Percentiles rank a stretch among this genome's conserved stretches.
Conservation (phyloP, 495 filamentous ascomycete species). For the Neurospora sp. region DNA sequence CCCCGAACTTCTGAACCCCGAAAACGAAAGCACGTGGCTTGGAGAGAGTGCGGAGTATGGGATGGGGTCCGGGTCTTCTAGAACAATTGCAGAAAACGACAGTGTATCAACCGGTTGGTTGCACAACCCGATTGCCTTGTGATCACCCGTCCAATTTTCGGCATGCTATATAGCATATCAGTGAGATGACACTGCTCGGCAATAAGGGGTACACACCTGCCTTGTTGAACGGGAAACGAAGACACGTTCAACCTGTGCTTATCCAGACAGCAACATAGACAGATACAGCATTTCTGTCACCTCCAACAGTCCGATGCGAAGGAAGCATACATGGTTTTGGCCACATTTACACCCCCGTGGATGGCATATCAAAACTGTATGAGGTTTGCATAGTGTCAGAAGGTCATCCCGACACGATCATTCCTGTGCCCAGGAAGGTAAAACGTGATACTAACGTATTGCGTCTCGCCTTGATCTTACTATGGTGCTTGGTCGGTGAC, state of each 20-base stretch:
- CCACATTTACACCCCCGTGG: not conserved
- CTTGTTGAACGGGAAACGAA: not conserved
- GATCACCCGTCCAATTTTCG: not conserved
- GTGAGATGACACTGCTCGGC: not conserved
- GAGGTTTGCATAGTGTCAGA: not conserved
- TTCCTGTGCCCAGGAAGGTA: not conserved
- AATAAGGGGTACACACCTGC: not conserved
- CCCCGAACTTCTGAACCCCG: not conserved
- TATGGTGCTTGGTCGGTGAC: not conserved
- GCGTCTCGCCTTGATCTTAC: not conserved
- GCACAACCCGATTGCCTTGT: conserved; percentile 9
- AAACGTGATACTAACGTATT: not conserved
- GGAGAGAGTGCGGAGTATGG: conserved; percentile 5
- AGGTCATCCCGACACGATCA: not conserved
- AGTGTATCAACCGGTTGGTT: conserved; percentile 7
- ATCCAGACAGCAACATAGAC: not conserved
- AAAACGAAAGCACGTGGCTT: not conserved
- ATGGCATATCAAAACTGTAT: not conserved
- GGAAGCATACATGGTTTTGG: not conserved
- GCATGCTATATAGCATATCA: not conserved
- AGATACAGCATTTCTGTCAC: not conserved
- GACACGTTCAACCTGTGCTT: not conserved
- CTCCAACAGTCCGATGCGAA: not conserved
- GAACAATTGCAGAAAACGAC: conserved; percentile 13
- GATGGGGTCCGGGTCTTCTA: conserved; percentile 8